phyloP scores from a whole-genome alignment of 2,329 filamentous ascomycete genomes.

The Aureobasidium pullulans region DNA sequence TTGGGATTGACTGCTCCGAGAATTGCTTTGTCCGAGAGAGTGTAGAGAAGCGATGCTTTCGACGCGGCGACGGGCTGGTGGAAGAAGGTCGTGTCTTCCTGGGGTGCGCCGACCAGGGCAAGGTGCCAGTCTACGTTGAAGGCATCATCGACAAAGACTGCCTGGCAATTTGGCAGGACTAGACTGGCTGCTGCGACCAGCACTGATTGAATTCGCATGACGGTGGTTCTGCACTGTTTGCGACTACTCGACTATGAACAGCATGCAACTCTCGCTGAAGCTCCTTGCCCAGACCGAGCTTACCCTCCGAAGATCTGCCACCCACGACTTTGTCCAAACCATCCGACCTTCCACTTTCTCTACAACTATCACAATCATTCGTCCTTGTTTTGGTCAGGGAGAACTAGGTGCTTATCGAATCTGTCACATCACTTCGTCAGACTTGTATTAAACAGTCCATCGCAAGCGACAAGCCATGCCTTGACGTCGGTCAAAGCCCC shows the following conservation, averaged over 20 bases:
- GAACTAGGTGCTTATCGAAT: too few species aligned
- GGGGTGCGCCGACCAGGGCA: conserved; percentile 76
- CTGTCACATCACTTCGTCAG: not conserved
- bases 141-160: conserved; percentile 85
- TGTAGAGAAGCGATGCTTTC: conserved; percentile 84
- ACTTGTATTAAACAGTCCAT: not conserved
- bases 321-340: not conserved
- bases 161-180: conserved; percentile 47
- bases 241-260: not conserved
- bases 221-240: not conserved
- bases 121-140: conserved; percentile 90
- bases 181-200: conserved; percentile 26
- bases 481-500: not conserved
- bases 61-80: conserved; percentile 75
- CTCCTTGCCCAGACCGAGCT: conserved; percentile 1
- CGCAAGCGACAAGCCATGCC: not conserved
- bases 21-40: conserved; percentile 74
- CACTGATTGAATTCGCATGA: conserved; percentile 13
- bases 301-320: conserved; percentile 1
- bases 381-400: too few species aligned
- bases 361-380: too few species aligned
- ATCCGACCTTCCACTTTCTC: too few species aligned
- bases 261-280: not conserved
- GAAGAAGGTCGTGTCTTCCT: conserved; percentile 84
- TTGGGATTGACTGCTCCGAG: conserved; percentile 84